Percentiles rank a stretch among this genome's conserved stretches.
Evolutionary conservation across 2,329 filamentous ascomycete species (phyloP).

Genomic region (Arthrinium puccinioides): DNA sequence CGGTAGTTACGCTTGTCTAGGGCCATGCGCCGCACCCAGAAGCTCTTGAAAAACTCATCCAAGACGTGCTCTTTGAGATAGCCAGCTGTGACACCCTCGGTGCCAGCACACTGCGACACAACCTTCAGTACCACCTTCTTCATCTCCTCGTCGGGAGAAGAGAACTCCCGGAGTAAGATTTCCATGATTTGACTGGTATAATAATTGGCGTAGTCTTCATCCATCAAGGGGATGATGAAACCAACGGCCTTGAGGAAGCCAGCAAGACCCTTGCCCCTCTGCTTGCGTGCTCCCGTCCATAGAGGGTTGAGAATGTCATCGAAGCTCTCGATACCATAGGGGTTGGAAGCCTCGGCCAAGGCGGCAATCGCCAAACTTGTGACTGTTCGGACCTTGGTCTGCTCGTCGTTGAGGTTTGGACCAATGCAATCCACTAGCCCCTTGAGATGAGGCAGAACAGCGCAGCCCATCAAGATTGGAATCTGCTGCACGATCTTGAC

Average conservation of each 20-base stretch:
- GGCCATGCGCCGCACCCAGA: slow-evolving; percentile 96
- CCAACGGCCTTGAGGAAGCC: slow-evolving; percentile 96
- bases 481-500: slow-evolving; percentile 99
- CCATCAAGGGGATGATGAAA: slow-evolving; percentile 98
- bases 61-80: slow-evolving; percentile 95
- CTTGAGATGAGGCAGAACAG: slow-evolving; percentile 89
- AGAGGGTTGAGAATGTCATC: slow-evolving; percentile 95
- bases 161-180: slow-evolving; percentile 90
- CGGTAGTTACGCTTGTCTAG: slow-evolving; percentile 96
- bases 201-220: slow-evolving; percentile 98
- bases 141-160: slow-evolving; percentile 98
- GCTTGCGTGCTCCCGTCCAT: slow-evolving; percentile 93
- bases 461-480: slow-evolving; percentile 96
- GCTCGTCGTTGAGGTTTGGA: slow-evolving; percentile 92
- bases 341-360: slow-evolving; percentile 90
- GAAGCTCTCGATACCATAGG: slow-evolving; percentile 98
- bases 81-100: slow-evolving; percentile 86
- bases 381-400: slow-evolving; percentile 95
- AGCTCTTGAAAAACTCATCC: slow-evolving; percentile 96
- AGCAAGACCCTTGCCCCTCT: slow-evolving; percentile 90
- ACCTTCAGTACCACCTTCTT: slow-evolving; percentile 99
- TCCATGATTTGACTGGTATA: slow-evolving; percentile 99
- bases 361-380: slow-evolving; percentile 93
- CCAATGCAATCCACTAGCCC: slow-evolving; percentile 94
- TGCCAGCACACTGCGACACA: slow-evolving; percentile 89